Conservation (phyloP, 1,284 basidiomycete species). For the Ustilago esculenta region DNA sequence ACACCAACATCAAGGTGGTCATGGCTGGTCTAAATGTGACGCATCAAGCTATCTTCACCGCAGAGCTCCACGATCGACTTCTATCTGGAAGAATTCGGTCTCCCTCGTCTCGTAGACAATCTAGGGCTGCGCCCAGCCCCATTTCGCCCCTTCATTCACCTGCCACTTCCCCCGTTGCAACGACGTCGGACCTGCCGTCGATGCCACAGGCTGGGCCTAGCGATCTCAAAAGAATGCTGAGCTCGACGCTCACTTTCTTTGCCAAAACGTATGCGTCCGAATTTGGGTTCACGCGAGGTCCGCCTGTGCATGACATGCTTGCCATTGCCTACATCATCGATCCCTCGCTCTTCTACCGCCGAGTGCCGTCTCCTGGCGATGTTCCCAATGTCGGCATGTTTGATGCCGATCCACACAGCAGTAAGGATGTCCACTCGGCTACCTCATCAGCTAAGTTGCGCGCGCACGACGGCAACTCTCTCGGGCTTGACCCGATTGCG, state of each 20-base stretch:
- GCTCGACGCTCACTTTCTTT: conserved; percentile 57
- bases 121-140: conserved; percentile 8
- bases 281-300: conserved; percentile 56
- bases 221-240: conserved; percentile 42
- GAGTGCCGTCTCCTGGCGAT: conserved; percentile 42
- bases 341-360: conserved; percentile 53
- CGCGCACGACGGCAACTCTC: conserved; percentile 10
- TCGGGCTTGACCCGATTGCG: conserved; percentile 17
- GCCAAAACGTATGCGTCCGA: conserved; percentile 49
- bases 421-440: conserved; percentile 14
- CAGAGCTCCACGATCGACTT: conserved; percentile 45
- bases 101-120: conserved; percentile 37
- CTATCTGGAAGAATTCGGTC: conserved; percentile 20
- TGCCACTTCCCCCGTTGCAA: conserved; percentile 12
- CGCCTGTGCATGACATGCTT: conserved; percentile 60
- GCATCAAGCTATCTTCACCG: conserved; percentile 56
- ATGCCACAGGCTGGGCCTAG: conserved; percentile 25
- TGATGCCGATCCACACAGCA: conserved; percentile 41
- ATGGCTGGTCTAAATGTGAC: conserved; percentile 63
- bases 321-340: conserved; percentile 59
- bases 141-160: conserved; percentile 20
- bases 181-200: conserved; percentile 13
- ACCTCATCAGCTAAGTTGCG: neutral
- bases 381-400: conserved; percentile 22
- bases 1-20: conserved; percentile 53